Evolutionary conservation across 768 basidiomycete species (phyloP), one percentile per base, ranked within the genome.

Genomic region (Leccinum pellstonianum): DNA sequence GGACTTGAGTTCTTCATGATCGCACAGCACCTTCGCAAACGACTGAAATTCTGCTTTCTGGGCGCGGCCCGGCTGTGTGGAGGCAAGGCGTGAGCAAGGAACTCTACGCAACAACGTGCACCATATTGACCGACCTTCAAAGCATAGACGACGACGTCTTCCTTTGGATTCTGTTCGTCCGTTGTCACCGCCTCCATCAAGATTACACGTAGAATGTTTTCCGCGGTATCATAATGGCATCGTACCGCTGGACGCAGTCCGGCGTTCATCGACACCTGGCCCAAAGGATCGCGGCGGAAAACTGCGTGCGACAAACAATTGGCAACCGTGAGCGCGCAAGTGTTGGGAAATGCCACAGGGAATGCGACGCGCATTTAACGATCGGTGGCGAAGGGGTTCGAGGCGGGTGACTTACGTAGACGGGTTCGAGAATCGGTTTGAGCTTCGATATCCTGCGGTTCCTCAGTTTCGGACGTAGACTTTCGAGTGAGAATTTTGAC

Each of bases 191-290:
- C 69, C 68, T 87, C 86, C 64, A 82, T 83, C 55, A 83, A 66
- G 27, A 83, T 76, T 6, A 88, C 68, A 21, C 86, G 82, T 37
- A 88, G 70, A 9, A 82, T 77, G 53, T 77, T 78, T 59, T 87
- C 86, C 38, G 80, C 78, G 19, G 76, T 73, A 59, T 86, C 83
- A 67, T 79, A 86, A 21, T 81, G 77, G 62, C 84, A 87, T 47
- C 85, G 81, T 47, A 88, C 77, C 9, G 82, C 71, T 8, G 84
- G 76, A 48, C 76, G 76, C 54, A 90, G 67, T 23, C 81, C 80
- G 47, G 86, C 75, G 66, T 87, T 88, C 84, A 88, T 84, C 1
- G 86, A 83, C 1, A 88, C 83, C 65, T 88, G 84, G 78, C 84
- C 83, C 29, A 89, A 71, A 0, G 86, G 87, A 62, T 88, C 87